Conservation (phyloP, 78 protist genomes). For the Diacronema lutheri region DNA sequence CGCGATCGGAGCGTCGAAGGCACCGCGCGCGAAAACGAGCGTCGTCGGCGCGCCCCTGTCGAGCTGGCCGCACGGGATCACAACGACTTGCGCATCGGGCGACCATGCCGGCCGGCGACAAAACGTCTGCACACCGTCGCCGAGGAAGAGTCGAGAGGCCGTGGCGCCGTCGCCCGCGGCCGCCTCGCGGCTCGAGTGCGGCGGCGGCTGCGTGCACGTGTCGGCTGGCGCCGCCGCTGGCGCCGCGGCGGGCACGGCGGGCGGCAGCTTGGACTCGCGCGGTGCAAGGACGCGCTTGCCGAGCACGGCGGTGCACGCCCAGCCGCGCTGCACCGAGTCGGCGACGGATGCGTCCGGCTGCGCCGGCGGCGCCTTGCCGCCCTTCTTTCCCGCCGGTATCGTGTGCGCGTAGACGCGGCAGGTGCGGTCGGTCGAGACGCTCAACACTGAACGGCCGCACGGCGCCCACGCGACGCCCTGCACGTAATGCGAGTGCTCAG, state of each 20-base stretch:
- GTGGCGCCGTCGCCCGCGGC: too few relatives aligned
- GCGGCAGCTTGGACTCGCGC: neutral
- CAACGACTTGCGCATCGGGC: conserved; percentile 16
- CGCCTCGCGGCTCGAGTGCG: too few relatives aligned
- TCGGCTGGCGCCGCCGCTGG: neutral
- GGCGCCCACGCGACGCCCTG: conserved; percentile 69
- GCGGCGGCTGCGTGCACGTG: neutral
- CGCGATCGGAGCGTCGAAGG: neutral
- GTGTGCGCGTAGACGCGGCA: neutral
- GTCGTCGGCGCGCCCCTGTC: neutral
- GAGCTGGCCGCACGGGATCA: conserved; percentile 19
- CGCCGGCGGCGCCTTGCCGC: too few relatives aligned
- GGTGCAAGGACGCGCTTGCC: neutral
- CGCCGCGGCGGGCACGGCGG: conserved; percentile 24
- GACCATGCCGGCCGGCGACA: conserved; percentile 32
- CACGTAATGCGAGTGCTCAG: conserved; percentile 53
- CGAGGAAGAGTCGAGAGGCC: conserved; percentile 11
- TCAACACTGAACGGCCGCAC: neutral
- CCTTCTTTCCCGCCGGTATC: neutral
- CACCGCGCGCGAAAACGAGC: neutral
- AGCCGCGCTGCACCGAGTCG: neutral
- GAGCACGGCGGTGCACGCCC: neutral
- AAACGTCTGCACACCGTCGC: neutral
- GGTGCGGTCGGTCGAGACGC: conserved; percentile 51
- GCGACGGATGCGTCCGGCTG: neutral